Conservation (phyloP, 345 rosid species). For the Theobroma cacao region DNA sequence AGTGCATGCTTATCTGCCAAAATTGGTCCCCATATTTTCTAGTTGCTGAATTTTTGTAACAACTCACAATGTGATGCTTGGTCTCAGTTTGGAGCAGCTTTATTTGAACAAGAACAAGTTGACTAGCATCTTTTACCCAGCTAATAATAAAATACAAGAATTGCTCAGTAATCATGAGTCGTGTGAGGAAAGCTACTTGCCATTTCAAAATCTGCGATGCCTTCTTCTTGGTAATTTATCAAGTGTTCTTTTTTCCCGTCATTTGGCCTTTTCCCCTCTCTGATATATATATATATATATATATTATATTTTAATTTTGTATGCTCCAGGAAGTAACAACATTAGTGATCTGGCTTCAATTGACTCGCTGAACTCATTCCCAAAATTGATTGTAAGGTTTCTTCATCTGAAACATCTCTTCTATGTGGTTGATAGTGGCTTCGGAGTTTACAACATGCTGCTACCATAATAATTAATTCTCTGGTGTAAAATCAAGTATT, state of each 20-base stretch:
- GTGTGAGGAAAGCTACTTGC: conserved; percentile 32
- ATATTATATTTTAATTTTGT: conserved; percentile 5
- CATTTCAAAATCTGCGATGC: conserved; percentile 66
- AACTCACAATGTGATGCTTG: conserved; percentile 5
- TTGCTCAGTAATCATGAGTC: conserved; percentile 32
- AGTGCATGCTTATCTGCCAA: conserved; percentile 13
- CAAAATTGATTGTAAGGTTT: conserved; percentile 65
- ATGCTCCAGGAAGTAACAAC: conserved; percentile 61
- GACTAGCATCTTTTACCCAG: conserved; percentile 51
- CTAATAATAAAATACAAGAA: conserved; percentile 18
- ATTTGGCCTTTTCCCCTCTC: conserved; percentile 4
- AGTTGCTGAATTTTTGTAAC: neutral
- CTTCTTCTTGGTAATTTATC: conserved; percentile 72
- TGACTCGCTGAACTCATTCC: conserved; percentile 66
- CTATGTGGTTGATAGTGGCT: neutral
- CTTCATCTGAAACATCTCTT: neutral
- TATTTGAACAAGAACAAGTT: conserved; percentile 81
- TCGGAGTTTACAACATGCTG: neutral
- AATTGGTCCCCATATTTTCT: neutral
- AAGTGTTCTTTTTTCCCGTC: neutral
- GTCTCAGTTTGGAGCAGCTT: conserved; percentile 80
- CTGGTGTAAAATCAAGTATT: conserved; percentile 1
- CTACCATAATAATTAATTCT: neutral
- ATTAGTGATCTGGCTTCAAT: conserved; percentile 62
- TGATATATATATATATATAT: conserved; percentile 16